Evolutionary conservation across 2,329 filamentous ascomycete genomes (phyloP), one percentile per base, ranked within the genome.

Genomic region (Pseudocercospora fijiensis): DNA sequence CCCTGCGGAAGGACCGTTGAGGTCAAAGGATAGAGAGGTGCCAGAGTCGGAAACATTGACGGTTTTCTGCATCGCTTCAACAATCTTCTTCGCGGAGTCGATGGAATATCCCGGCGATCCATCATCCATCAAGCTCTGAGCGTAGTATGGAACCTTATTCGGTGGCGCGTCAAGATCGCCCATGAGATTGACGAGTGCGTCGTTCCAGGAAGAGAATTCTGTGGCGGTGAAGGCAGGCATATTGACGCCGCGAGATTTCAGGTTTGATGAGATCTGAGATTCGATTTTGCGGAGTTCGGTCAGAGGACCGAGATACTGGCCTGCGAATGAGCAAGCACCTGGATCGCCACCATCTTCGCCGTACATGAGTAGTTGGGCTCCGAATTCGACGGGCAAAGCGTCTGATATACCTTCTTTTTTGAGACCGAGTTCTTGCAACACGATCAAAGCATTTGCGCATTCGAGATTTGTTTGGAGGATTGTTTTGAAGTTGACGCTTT

Each of bases 11-110:
- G 62, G 61, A 18, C 66, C 66, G 22, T 68, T 66, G 24, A 68
- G 59, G 30, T 68, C 66, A 53, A 68, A 68, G 37, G 66, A 66
- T 1, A 68, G 28, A 3, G 64, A 65, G 1, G 62, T 66, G 6
- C 51, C 57, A 10, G 62, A 41, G 5, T 55, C 55, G 11, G 53
- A 47, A 37, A 66, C 57, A 9, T 55, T 65, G 55, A 41, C 49
- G 20, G 33, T 41, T 28, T 64, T 41, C 28, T 68, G 66, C n/a
- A 66, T 51, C 6, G 64, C 66, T 26, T 58, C 22, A 9, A 49
- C 56, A 30, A 66, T 68, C 6, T 30, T 28, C 5, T 26, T 43
- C 1, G 62, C 58, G 6, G 55, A 57, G 13, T 57, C 33, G 9
- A 58, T 33, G 9, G 43, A 61, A 43, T 68, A 66, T 8, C 43